A percentile compares a stretch with the other conserved stretches of the same genome.
Conservation (phyloP, 495 filamentous ascomycete genomes). For the Daldinia vernicosa region DNA sequence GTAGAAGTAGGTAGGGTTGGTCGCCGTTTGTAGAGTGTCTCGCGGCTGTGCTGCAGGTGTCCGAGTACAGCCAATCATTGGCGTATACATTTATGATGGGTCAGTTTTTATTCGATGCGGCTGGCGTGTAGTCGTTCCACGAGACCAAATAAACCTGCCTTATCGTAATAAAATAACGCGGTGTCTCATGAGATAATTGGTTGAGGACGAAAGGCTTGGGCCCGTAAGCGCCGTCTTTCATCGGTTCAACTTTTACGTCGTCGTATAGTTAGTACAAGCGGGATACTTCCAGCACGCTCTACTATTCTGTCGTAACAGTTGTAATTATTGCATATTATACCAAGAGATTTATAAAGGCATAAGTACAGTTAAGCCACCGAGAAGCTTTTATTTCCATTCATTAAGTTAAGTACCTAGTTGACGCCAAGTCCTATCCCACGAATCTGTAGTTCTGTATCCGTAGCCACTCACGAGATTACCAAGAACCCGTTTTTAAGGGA, state of each 20-base stretch:
- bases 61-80: constrained; percentile 1
- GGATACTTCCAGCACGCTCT: background rate
- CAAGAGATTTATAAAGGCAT: background rate
- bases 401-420: too few species aligned
- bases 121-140: too few species aligned
- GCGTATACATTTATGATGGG: background rate
- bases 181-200: background rate
- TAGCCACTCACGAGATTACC: too few species aligned
- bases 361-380: background rate
- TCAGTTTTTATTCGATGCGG: background rate
- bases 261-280: background rate
- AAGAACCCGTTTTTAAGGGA: too few species aligned
- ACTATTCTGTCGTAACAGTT: background rate
- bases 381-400: too few species aligned
- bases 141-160: too few species aligned
- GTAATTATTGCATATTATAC: background rate
- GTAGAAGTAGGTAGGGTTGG: background rate
- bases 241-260: background rate
- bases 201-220: background rate
- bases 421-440: too few species aligned
- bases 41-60: background rate
- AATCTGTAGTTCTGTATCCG: too few species aligned
- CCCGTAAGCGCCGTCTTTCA: too few species aligned
- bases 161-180: too few species aligned
- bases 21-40: background rate